Base-by-base conservation (phyloP, 169 alveolate genomes). In the Plasmodium chabaudi region DNA sequence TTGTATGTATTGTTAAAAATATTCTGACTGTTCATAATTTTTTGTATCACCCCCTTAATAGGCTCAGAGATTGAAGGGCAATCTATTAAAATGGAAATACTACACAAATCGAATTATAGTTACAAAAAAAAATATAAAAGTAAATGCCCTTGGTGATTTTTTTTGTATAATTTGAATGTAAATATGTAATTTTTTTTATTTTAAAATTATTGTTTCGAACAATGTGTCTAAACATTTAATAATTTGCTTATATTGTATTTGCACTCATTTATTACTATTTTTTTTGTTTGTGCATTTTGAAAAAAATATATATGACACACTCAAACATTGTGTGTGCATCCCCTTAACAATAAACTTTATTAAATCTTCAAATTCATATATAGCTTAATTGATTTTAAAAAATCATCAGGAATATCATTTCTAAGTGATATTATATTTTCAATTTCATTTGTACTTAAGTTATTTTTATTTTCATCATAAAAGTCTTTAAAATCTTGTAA, bases 401-500 rank as follows among this genome's bases (percentile, higher is more conserved):
- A 57, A 23, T 82, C 90, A 44, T 51, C 70, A 15, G 90, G 47
- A 39, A 68, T 56, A 68, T 82, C 90, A 47, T 67, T 82, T 42
- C 90, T 42, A 12, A 82, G 69, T 9, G 84, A 68, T 13, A 82
- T 55, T 49, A 82, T 82, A 34, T 39, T 27, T 46, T 82, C 73
- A 46, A 82, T 70, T 46, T 82, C 90, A 42, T 17, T 25, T 46
- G 84, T 13, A 25, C 51, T 68, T 51, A 82, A 39, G 56, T 67
- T 67, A 39, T 56, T 82, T 47, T 82, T 82, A 34, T 82, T 82
- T 49, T 82, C 90, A 21, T 82, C 90, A 60, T 82, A 82, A 25
- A 82, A 68, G 34, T 82, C 90, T 56, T 82, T 82, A 42, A 82
- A 82, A 53, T 82, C 90, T 15, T 82, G 90, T 49, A 82, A n/a